These are phyloP conservation scores for Talaromyces stipitatus DNA, from an alignment of 495 filamentous ascomycete genomes.

Conservation along the genomic window DNA sequence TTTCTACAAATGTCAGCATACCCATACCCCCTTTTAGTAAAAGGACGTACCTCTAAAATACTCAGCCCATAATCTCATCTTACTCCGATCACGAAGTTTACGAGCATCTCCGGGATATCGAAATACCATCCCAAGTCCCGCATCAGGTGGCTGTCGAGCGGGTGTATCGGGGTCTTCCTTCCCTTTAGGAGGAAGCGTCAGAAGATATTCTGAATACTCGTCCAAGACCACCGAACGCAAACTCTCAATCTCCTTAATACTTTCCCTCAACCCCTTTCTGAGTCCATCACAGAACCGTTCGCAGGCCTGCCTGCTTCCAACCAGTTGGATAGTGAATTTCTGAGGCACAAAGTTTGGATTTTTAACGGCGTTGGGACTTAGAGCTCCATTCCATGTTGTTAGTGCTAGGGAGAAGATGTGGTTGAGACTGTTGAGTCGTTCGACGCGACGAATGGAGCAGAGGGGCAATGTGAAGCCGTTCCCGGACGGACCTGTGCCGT, in stretches of 20 bases:
- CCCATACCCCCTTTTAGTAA: background rate
- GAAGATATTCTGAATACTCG: slow-evolving; percentile 90
- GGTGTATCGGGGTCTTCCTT: slow-evolving; percentile 27
- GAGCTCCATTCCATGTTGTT: slow-evolving; percentile 86
- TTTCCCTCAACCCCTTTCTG: slow-evolving; percentile 78
- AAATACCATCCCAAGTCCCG: slow-evolving; percentile 86
- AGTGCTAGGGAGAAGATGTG: slow-evolving; percentile 89
- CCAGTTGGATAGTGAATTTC: slow-evolving; percentile 82
- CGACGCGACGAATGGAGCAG: slow-evolving; percentile 82
- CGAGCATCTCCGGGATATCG: slow-evolving; percentile 94
- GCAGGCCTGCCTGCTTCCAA: slow-evolving; percentile 78
- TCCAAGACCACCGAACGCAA: slow-evolving; percentile 68
- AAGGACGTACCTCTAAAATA: slow-evolving; percentile 62
- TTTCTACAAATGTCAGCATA: slow-evolving; percentile 50
- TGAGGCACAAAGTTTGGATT: slow-evolving; percentile 55
- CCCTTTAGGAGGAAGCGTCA: slow-evolving; percentile 42
- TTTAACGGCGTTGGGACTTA: slow-evolving; percentile 44
- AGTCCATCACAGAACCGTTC: slow-evolving; percentile 94
- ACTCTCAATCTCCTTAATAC: slow-evolving; percentile 77
- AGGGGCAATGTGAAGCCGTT: slow-evolving; percentile 97
- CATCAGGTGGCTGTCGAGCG: slow-evolving; percentile 70
- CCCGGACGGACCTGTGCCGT: slow-evolving; percentile 85
- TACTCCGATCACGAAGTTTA: slow-evolving; percentile 88
- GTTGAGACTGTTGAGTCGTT: slow-evolving; percentile 82
- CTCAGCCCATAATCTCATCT: slow-evolving; percentile 96